Conservation (phyloP, 176 grass and related monocot genomes). For the Avena sativa region DNA sequence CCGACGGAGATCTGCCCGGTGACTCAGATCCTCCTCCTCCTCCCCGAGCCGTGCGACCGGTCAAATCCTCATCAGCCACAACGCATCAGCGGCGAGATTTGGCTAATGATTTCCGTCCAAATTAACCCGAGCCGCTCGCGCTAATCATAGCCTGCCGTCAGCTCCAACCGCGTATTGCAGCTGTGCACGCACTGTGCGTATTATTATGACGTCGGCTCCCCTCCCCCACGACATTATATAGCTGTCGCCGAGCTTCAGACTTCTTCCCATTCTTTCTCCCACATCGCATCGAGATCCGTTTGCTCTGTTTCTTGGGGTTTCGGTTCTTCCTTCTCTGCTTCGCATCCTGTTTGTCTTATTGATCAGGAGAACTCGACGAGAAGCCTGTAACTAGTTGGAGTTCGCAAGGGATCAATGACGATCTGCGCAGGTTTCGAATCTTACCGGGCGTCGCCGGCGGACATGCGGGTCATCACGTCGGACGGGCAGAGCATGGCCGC, state of each 20-base stretch:
- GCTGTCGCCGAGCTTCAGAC: constrained; percentile 12
- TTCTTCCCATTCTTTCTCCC: background rate
- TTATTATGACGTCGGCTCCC: background rate
- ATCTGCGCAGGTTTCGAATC: constrained; percentile 36
- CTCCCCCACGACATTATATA: constrained; percentile 30
- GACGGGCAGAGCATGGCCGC: constrained; percentile 79
- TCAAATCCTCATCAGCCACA: background rate
- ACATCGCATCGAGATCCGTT: background rate
- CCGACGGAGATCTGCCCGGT: background rate
- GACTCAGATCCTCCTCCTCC: constrained; percentile 49
- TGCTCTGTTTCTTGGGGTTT: background rate
- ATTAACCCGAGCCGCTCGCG: background rate
- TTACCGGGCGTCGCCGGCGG: constrained; percentile 50
- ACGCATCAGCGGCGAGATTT: background rate
- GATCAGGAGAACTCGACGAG: background rate
- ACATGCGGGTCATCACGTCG: constrained; percentile 71
- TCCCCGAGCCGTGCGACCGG: background rate
- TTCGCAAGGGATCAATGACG: constrained; percentile 4
- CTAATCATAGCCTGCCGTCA: background rate
- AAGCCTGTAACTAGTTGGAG: too few species aligned
- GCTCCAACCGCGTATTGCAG: background rate
- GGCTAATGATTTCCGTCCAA: background rate
- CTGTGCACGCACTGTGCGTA: background rate
- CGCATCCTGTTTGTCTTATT: background rate
- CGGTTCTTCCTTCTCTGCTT: background rate